These are phyloP conservation scores for Quercus cerris DNA, from an alignment of 306 rosid genomes.

Conservation along the genomic window DNA sequence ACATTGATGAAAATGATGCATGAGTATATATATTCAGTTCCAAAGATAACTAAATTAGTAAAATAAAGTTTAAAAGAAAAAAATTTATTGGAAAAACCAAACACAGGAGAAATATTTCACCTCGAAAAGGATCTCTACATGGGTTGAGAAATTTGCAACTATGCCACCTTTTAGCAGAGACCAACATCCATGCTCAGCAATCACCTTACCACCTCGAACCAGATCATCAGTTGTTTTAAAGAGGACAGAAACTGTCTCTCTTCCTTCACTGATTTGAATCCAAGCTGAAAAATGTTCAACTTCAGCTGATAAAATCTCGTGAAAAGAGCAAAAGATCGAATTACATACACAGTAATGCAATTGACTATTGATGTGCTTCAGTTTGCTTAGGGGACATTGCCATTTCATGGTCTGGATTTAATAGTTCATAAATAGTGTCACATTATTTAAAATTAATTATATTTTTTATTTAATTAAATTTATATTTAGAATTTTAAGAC, in stretches of 20 bases:
- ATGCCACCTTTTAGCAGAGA: constrained; percentile 68
- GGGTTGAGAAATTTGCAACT: constrained; percentile 50
- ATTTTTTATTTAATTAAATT: too few species aligned
- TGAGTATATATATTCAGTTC: not conserved
- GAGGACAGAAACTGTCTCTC: constrained; percentile 45
- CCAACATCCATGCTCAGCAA: constrained; percentile 70
- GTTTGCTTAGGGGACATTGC: too few species aligned
- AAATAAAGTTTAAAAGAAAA: not conserved
- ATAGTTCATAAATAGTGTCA: too few species aligned
- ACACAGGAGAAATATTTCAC: constrained; percentile 23
- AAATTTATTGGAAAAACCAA: not conserved
- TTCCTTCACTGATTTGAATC: constrained; percentile 70
- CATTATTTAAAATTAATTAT: too few species aligned
- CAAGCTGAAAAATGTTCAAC: constrained; percentile 42
- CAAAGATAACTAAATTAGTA: not conserved
- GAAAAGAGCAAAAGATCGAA: not conserved
- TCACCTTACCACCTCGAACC: constrained; percentile 43
- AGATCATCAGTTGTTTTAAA: constrained; percentile 32
- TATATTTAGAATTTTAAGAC: too few species aligned
- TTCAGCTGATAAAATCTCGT: not conserved
- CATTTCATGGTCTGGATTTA: too few species aligned
- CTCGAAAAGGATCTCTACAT: constrained; percentile 55
- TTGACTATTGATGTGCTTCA: too few species aligned
- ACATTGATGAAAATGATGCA: not conserved
- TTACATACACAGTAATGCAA: too few species aligned